Base-by-base conservation (phyloP, 257 asterid genomes). In the Nicotiana noctiflora region DNA sequence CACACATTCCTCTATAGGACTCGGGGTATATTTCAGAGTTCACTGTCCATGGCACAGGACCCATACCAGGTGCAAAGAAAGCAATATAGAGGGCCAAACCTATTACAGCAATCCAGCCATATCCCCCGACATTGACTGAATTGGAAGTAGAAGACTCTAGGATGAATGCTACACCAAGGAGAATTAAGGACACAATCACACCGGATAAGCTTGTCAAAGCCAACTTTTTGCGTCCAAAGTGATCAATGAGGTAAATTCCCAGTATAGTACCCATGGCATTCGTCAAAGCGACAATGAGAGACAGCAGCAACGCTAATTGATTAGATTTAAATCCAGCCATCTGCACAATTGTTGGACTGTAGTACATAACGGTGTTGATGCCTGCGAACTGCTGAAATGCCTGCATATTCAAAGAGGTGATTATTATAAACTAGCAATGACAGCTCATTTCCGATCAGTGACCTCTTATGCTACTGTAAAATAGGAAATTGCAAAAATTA, bases 341-440 rank as follows among this genome's bases (percentile, higher is more conserved):
- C 82, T 95, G 98, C 80, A 95, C 94, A 4, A 93, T 94, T 25
- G 94, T 93, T 51, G 98, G 98, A 88, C 98, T 90, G 88, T 94
- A 94, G 61, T 93, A 95, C 98, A 95, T 95, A 55, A 95, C 95
- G 0, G 98, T 95, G 84, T 95, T 93, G 87, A 93, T 90, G 52
- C 98, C 98, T 0, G 98, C 90, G 78, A 95, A 88, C 89, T 95
- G 98, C 85, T 95, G 98, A 88, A 95, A 95, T 25, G 97, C 97
- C 98, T 94, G 94, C 86, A 84, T 77, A 85, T 40, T 51, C 44
- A 18, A n/a, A 32, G 5, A 21, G 46, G 21, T 32, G 63, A 61
- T 23, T 53, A 52, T 27, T 32, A 49, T 74, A 74, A 1, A 49
- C 5, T 13, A 46, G 60, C 32, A 70, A 44, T 14, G 8, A 46